Percentiles rank a stretch among this genome's conserved stretches.
phyloP scores from a whole-genome alignment of 768 basidiomycete genomes.

The Xerocomus spinulosus region DNA sequence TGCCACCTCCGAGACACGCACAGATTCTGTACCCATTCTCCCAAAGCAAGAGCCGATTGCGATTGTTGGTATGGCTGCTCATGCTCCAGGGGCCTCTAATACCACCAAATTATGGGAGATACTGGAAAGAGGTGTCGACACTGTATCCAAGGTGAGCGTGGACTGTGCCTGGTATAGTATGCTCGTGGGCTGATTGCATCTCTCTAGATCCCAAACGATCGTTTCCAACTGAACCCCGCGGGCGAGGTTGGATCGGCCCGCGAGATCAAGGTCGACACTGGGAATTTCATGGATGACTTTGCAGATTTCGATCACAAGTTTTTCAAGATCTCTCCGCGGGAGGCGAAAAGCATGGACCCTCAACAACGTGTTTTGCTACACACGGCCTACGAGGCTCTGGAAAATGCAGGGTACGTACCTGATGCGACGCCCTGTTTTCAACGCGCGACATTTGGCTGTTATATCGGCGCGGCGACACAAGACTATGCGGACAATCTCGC shows the following conservation, averaged over 20 bases:
- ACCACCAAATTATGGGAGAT: slow-evolving; percentile 52
- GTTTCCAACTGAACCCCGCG: slow-evolving; percentile 47
- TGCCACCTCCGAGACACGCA: slow-evolving; percentile 8
- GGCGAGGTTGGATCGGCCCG: slow-evolving; percentile 26
- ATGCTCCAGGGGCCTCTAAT: slow-evolving; percentile 46
- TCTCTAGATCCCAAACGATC: slow-evolving; percentile 53
- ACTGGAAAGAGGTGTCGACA: slow-evolving; percentile 53
- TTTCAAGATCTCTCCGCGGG: slow-evolving; percentile 70
- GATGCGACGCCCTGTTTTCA: slow-evolving; percentile 47
- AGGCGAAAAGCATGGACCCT: slow-evolving; percentile 73
- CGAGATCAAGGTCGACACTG: slow-evolving; percentile 47
- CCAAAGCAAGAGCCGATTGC: slow-evolving; percentile 53
- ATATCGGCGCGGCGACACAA: slow-evolving; percentile 62
- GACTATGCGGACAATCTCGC: slow-evolving; percentile 66
- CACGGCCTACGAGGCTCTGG: slow-evolving; percentile 62
- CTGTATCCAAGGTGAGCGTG: slow-evolving; percentile 58
- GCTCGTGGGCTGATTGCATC: neutral
- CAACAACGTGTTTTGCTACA: slow-evolving; percentile 69
- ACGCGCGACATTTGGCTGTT: slow-evolving; percentile 58
- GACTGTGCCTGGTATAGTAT: slow-evolving; percentile 13
- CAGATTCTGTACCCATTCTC: neutral
- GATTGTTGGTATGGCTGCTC: slow-evolving; percentile 67
- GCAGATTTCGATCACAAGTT: slow-evolving; percentile 66
- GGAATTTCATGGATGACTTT: slow-evolving; percentile 58
- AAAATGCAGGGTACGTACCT: slow-evolving; percentile 67